Conservation (phyloP, 2,329 filamentous ascomycete genomes). For the Bertia moriformis region DNA sequence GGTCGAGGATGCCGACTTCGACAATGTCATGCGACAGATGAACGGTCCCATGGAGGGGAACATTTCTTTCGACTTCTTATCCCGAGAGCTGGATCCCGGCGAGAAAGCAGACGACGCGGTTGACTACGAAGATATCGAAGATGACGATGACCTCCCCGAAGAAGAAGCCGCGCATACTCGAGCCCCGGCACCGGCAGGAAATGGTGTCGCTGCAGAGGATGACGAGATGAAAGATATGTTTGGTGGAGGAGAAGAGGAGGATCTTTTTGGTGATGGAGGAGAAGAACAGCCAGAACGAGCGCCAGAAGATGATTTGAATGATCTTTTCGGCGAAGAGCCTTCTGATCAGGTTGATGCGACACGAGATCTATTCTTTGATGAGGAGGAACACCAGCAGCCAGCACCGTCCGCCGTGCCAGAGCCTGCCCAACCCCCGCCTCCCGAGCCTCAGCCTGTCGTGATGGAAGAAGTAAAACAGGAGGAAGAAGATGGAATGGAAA, state of each 20-base stretch:
- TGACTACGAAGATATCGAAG: slow-evolving; percentile 52
- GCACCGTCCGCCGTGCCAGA: not conserved
- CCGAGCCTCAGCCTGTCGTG: not conserved
- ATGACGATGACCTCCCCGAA: slow-evolving; percentile 48
- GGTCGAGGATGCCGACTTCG: slow-evolving; percentile 19
- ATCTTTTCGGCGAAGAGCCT: not conserved
- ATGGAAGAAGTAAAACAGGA: too few species aligned
- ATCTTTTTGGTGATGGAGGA: not conserved
- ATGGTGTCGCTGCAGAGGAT: slow-evolving; percentile 4
- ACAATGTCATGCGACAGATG: slow-evolving; percentile 23
- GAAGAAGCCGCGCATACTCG: slow-evolving; percentile 19
- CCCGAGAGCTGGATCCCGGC: slow-evolving; percentile 15
- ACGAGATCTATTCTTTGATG: not conserved
- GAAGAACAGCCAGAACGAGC: not conserved
- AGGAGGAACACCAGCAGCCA: not conserved
- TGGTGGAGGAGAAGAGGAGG: slow-evolving; percentile 13
- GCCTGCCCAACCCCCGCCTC: not conserved
- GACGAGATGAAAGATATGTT: slow-evolving; percentile 3
- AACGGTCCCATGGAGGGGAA: slow-evolving; percentile 16
- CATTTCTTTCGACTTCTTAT: slow-evolving; percentile 21
- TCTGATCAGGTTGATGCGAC: not conserved
- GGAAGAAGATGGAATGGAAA: too few species aligned
- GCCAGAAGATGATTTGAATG: not conserved
- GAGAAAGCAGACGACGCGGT: slow-evolving; percentile 55
- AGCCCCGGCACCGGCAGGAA: not conserved